phyloP scores from a whole-genome alignment of 371 early-diverging fungal genomes.

The Circinella minor region DNA sequence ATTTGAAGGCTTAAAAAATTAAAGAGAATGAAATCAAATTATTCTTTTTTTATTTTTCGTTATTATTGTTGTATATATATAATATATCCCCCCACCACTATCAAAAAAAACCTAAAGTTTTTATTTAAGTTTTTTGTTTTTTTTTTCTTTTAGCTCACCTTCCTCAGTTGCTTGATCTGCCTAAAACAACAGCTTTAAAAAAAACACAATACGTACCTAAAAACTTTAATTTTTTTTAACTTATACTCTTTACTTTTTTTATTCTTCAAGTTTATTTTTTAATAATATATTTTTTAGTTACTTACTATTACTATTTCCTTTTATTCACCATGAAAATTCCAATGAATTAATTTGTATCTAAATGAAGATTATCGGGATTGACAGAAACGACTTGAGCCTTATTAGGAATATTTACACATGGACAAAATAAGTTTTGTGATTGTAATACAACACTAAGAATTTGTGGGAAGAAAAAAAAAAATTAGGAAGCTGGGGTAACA shows the following conservation, averaged over 20 bases:
- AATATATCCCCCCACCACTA: background rate
- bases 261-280: background rate
- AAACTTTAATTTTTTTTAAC: background rate
- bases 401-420: background rate
- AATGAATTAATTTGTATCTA: background rate
- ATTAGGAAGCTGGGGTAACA: too few species aligned
- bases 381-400: constrained; percentile 12
- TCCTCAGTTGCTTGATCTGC: too few species aligned
- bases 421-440: background rate
- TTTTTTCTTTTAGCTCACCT: too few species aligned
- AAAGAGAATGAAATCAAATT: background rate
- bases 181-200: too few species aligned
- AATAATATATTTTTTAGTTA: background rate
- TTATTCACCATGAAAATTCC: background rate
- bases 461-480: too few species aligned
- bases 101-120: background rate
- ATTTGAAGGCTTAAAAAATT: constrained; percentile 19
- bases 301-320: background rate
- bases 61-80: constrained; percentile 3
- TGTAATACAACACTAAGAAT: background rate
- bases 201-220: too few species aligned
- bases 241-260: background rate
- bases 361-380: constrained; percentile 9
- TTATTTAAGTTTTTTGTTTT: too few species aligned
- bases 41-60: background rate